Evolutionary conservation across 225 moss, liverwort and hornwort species (phyloP).

Genomic region (Physcomitrium patens): DNA sequence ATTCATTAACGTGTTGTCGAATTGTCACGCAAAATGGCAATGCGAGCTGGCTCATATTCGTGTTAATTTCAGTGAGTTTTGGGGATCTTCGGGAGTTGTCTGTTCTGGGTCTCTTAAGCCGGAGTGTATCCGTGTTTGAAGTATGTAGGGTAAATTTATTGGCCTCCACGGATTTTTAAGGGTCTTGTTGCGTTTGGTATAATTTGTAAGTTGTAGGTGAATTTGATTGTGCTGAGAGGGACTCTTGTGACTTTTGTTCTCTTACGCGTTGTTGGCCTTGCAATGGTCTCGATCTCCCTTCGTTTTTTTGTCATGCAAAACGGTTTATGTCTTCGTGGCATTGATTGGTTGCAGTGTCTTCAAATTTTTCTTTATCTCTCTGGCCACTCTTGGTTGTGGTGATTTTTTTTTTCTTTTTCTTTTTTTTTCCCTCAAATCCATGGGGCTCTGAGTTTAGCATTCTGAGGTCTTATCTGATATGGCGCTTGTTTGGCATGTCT

Average conservation of each 20-base stretch:
- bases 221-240: background rate
- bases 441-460: background rate
- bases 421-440: background rate
- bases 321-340: background rate
- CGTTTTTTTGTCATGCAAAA: background rate
- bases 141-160: too few relatives aligned
- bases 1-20: too few relatives aligned
- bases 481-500: constrained; percentile 28
- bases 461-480: constrained; percentile 11
- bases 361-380: background rate
- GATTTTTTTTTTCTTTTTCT: background rate
- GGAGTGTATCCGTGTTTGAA: too few relatives aligned
- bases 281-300: background rate
- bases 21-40: too few relatives aligned
- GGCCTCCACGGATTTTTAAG: too few relatives aligned
- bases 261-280: background rate
- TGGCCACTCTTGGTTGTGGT: background rate
- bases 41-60: too few relatives aligned
- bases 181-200: background rate
- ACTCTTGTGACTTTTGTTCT: too few relatives aligned
- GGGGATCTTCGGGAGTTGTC: too few relatives aligned
- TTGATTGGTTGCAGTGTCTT: background rate
- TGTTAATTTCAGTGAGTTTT: too few relatives aligned
- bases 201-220: background rate
- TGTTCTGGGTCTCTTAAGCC: too few relatives aligned